These are phyloP conservation scores for Aspergillus sp. DNA, from an alignment of 2,329 filamentous ascomycete species.

Conservation along the genomic window DNA sequence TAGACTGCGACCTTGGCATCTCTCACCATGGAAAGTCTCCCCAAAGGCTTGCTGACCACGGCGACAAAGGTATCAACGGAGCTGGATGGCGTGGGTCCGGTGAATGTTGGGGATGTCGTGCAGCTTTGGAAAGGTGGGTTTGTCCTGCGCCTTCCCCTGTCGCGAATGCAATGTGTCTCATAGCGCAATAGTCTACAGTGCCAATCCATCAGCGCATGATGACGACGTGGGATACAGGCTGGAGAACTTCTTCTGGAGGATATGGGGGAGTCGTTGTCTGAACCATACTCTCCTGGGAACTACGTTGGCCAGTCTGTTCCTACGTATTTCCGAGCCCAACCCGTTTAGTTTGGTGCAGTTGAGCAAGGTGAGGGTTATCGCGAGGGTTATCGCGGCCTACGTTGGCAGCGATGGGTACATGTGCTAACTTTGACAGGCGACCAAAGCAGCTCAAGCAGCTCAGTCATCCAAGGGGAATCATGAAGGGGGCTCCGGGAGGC, in stretches of 20 bases:
- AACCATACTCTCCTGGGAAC: conserved; percentile 40
- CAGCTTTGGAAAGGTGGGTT: conserved; percentile 53
- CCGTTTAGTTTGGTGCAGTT: conserved; percentile 22
- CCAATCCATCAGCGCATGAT: conserved; percentile 46
- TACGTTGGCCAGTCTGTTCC: conserved; percentile 47
- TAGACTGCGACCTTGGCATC: background rate
- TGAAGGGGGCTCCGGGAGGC: background rate
- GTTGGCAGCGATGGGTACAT: background rate
- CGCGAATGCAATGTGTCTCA: conserved; percentile 12
- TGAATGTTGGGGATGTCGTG: conserved; percentile 46
- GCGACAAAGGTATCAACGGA: conserved; percentile 40
- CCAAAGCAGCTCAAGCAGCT: background rate
- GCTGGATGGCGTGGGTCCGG: conserved; percentile 41
- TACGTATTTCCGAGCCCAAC: conserved; percentile 43
- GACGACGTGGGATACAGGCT: conserved; percentile 46
- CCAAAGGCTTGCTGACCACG: conserved; percentile 46
- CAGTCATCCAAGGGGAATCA: background rate
- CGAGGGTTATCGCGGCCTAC: background rate
- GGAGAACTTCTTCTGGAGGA: conserved; percentile 57
- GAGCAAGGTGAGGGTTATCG: conserved; percentile 13
- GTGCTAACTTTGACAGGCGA: background rate
- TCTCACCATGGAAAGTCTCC: conserved; percentile 41
- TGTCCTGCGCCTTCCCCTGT: conserved; percentile 5
- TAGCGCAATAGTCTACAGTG: conserved; percentile 44
- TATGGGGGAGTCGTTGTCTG: conserved; percentile 48